Conservation (phyloP, 2,329 filamentous ascomycete species). For the Trichoderma sp. region DNA sequence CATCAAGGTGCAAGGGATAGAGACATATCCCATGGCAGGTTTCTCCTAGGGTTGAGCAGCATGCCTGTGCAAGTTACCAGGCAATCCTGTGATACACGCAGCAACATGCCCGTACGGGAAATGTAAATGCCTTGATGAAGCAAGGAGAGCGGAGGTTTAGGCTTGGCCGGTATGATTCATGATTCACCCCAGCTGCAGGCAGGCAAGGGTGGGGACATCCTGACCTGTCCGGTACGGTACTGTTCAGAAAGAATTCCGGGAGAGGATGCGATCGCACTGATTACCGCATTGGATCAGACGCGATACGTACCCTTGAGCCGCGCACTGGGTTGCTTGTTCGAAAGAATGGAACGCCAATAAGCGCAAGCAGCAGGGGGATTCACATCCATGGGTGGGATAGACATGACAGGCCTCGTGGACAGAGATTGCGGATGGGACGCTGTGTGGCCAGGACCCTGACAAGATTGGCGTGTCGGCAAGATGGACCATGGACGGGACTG, state of each 20-base stretch:
- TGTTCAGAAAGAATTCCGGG: not conserved
- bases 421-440: conserved; percentile 21
- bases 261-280: conserved; percentile 16
- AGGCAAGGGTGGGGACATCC: not conserved
- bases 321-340: not conserved
- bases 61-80: not conserved
- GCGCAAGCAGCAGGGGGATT: not conserved
- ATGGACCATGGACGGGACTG: conserved; percentile 17
- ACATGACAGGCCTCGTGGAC: conserved; percentile 19
- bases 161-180: not conserved
- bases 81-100: not conserved
- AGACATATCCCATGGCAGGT: not conserved
- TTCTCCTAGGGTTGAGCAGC: not conserved
- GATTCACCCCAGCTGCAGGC: not conserved
- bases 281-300: conserved; percentile 20
- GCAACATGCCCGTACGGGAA: not conserved
- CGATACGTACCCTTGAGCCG: conserved; percentile 15
- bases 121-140: not conserved
- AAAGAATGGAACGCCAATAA: conserved; percentile 11
- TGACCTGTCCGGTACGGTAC: not conserved
- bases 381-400: not conserved
- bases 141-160: not conserved
- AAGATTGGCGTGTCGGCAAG: conserved; percentile 22
- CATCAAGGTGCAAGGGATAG: not conserved
- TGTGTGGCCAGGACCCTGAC: conserved; percentile 18